phyloP scores from a whole-genome alignment of 2,329 filamentous ascomycete genomes.

The Talaromyces sp. region DNA sequence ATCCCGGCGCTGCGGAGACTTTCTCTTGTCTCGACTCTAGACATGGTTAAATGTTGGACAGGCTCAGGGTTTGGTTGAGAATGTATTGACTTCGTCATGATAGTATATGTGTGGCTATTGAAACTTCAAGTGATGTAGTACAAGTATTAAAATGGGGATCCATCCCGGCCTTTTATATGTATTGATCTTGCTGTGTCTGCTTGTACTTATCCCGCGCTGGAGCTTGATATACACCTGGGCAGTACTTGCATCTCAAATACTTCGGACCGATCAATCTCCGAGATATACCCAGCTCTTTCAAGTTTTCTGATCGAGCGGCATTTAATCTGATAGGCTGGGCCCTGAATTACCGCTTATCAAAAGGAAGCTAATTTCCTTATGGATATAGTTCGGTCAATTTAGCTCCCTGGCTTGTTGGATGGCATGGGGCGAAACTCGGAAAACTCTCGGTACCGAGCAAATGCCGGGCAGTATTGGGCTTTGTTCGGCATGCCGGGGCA shows the following conservation, averaged over 20 bases:
- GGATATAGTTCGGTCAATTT: conserved; percentile 5
- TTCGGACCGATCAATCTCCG: conserved; percentile 22
- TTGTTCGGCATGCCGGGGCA: conserved; percentile 1
- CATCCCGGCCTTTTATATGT: neutral
- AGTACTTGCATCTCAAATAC: neutral
- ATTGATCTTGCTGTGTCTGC: neutral
- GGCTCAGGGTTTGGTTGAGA: conserved; percentile 3
- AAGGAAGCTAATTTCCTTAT: neutral
- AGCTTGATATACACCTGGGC: neutral
- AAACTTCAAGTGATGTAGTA: neutral
- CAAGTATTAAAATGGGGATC: neutral
- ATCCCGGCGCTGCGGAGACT: conserved; percentile 28
- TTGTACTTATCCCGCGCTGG: neutral
- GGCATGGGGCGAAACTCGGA: conserved; percentile 8
- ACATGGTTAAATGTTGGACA: neutral
- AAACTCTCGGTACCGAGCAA: conserved; percentile 16
- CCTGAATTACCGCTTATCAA: neutral
- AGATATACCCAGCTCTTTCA: conserved; percentile 9
- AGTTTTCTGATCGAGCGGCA: neutral
- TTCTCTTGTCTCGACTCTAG: conserved; percentile 24
- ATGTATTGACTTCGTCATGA: conserved; percentile 13
- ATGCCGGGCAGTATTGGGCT: conserved; percentile 5
- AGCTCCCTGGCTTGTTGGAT: neutral
- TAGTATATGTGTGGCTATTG: neutral
- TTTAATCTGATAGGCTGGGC: conserved; percentile 1